phyloP scores from a whole-genome alignment of 2,329 filamentous ascomycete genomes.

The Colletotrichum higginsianum region DNA sequence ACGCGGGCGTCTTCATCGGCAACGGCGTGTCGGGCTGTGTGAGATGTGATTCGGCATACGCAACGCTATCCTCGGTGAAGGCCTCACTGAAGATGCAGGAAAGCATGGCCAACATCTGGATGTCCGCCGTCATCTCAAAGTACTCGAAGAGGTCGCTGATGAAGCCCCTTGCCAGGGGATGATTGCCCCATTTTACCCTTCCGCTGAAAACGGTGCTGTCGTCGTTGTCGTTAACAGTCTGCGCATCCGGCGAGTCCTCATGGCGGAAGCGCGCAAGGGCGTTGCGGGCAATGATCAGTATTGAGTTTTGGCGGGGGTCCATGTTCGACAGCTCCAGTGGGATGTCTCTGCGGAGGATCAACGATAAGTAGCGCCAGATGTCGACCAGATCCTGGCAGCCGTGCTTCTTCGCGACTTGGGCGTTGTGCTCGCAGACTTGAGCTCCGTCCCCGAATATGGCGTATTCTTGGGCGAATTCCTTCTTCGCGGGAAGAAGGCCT shows the following conservation, averaged over 20 bases:
- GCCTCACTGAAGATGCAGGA: constrained; percentile 79
- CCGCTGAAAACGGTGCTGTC: constrained; percentile 61
- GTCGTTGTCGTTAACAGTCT: constrained; percentile 37
- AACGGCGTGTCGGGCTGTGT: constrained; percentile 74
- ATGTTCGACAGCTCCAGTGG: constrained; percentile 76
- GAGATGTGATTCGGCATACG: constrained; percentile 70
- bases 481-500: constrained; percentile 82
- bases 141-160: constrained; percentile 75
- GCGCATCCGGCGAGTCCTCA: constrained; percentile 13
- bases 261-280: constrained; percentile 62
- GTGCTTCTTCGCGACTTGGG: constrained; percentile 79
- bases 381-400: constrained; percentile 81
- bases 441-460: constrained; percentile 85
- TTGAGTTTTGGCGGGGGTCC: constrained; percentile 69
- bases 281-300: constrained; percentile 79
- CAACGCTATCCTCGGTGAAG: constrained; percentile 67
- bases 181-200: constrained; percentile 77
- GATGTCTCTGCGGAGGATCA: constrained; percentile 84
- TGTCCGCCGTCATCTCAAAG: constrained; percentile 73
- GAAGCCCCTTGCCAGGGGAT: constrained; percentile 74
- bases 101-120: constrained; percentile 81
- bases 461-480: constrained; percentile 83
- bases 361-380: constrained; percentile 85
- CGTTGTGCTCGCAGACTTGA: constrained; percentile 89
- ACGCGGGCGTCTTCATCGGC: constrained; percentile 75